Conservation (phyloP, 139 green algal species). For the Chlamydomonas urium region DNA sequence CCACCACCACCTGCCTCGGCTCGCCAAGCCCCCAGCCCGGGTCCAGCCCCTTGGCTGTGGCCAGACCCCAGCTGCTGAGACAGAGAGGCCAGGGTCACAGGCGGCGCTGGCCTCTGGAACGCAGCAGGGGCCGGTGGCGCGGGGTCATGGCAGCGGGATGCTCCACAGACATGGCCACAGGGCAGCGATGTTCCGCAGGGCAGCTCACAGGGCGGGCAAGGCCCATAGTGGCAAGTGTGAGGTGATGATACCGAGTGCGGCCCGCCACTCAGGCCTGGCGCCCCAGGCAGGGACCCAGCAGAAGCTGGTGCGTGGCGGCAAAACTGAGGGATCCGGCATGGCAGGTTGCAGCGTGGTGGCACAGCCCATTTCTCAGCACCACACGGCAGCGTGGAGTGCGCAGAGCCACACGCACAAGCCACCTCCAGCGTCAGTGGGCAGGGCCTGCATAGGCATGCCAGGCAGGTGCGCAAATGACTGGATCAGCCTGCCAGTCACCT, state of each 20-base stretch:
- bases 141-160: conserved; percentile 61
- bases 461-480: too few species aligned
- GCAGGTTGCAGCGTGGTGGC: conserved; percentile 53
- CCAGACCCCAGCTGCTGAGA: conserved; percentile 3
- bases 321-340: conserved; percentile 52
- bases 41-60: not conserved
- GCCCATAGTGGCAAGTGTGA: conserved; percentile 78
- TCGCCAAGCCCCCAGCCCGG: not conserved
- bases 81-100: conserved; percentile 15
- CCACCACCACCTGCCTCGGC: not conserved
- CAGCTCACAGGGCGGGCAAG: conserved; percentile 68
- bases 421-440: conserved; percentile 67
- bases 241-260: too few species aligned
- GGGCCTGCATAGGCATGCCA: conserved; percentile 49
- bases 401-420: conserved; percentile 67
- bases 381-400: conserved; percentile 64
- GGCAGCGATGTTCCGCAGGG: conserved; percentile 50
- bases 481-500: too few species aligned
- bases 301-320: conserved; percentile 49
- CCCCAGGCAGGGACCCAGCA: not conserved
- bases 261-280: too few species aligned
- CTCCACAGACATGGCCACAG: conserved; percentile 60
- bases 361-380: conserved; percentile 55
- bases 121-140: conserved; percentile 43
- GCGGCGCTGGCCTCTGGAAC: conserved; percentile 44